These are phyloP conservation scores for Cyclotella cryptica DNA, from an alignment of 108 stramenopile species.

Conservation along the genomic window DNA sequence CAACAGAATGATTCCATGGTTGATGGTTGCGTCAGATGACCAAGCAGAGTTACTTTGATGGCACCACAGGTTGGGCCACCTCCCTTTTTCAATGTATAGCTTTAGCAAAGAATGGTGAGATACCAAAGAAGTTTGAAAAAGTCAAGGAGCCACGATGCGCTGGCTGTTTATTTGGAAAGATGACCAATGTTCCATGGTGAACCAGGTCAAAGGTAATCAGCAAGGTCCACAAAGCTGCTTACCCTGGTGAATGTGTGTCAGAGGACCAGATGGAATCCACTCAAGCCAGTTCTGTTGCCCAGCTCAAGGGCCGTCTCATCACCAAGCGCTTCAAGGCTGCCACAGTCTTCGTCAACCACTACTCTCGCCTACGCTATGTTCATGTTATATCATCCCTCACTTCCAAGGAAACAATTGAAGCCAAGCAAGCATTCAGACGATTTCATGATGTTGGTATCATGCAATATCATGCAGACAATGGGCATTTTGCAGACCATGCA, in stretches of 20 bases:
- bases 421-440: no score
- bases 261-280: background rate
- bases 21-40: no score
- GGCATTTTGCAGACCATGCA: no score
- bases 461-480: no score
- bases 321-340: background rate
- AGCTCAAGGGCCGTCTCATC: background rate
- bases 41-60: no score
- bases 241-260: no score
- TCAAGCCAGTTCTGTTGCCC: background rate
- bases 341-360: background rate
- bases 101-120: constrained; percentile 1
- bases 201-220: background rate
- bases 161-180: background rate
- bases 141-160: no score
- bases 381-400: no score
- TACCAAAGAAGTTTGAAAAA: no score
- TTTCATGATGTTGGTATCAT: no score
- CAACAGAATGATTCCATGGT: no score
- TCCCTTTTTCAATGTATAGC: background rate
- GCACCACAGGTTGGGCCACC: background rate
- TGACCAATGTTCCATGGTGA: background rate
- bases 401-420: no score
- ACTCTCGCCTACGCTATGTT: background rate
- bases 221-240: background rate